These are phyloP conservation scores for Termitomyces sp. DNA, from an alignment of 768 basidiomycete species.

Conservation along the genomic window DNA sequence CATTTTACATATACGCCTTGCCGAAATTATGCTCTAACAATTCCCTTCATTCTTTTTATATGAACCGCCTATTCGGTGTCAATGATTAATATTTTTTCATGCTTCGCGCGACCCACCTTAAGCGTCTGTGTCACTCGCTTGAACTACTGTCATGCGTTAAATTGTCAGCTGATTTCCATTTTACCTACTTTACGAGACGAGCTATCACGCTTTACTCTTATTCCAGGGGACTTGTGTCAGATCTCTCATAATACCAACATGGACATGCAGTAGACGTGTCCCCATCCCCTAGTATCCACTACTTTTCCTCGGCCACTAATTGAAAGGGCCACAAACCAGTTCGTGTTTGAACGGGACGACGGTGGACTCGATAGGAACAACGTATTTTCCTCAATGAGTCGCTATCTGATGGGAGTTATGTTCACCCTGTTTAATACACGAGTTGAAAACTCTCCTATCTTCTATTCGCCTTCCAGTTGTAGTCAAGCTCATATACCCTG, in stretches of 20 bases:
- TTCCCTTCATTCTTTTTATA: not conserved
- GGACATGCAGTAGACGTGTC: too few species aligned
- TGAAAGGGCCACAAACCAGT: not conserved
- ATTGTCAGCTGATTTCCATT: not conserved
- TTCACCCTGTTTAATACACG: not conserved
- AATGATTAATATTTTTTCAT: not conserved
- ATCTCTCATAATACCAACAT: not conserved
- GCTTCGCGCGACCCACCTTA: conserved; percentile 2
- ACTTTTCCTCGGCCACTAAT: not conserved
- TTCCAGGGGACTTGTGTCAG: not conserved
- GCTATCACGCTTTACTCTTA: not conserved
- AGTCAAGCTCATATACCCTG: not conserved
- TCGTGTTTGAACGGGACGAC: not conserved
- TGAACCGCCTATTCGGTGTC: not conserved
- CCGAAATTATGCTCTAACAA: not conserved
- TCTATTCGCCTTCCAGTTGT: not conserved
- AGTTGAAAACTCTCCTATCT: not conserved
- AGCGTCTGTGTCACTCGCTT: not conserved
- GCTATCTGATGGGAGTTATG: not conserved
- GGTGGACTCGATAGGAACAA: not conserved
- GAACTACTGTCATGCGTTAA: not conserved
- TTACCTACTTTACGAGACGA: not conserved
- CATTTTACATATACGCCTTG: not conserved
- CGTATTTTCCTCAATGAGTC: not conserved
- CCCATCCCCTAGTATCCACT: not conserved